Percentiles rank a stretch among this genome's conserved stretches.
Evolutionary conservation across 192 early-diverging fungal species (phyloP).

Genomic region (Ambispora gerdemannii): DNA sequence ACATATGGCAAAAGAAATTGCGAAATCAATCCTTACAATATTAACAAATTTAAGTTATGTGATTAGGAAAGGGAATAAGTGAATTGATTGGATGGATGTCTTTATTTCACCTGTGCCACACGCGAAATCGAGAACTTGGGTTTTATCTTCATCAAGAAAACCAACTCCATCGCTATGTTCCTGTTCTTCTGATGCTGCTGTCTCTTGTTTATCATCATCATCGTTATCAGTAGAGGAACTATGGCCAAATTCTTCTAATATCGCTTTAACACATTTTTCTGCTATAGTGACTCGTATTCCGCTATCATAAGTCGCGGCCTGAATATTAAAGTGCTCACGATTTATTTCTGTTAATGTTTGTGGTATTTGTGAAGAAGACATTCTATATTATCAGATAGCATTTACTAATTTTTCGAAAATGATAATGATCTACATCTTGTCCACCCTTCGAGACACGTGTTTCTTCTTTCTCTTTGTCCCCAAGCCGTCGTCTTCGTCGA

Average conservation of each 20-base stretch:
- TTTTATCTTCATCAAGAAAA: constrained; percentile 3
- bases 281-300: background rate
- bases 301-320: background rate
- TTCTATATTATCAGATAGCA: no score
- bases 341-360: background rate
- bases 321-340: background rate
- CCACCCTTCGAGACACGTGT: no score
- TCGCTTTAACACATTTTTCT: constrained; percentile 23
- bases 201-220: no score
- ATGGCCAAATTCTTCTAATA: background rate
- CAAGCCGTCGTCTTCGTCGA: no score
- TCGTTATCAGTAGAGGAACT: background rate
- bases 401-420: no score
- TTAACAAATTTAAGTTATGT: background rate
- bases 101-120: constrained; percentile 24
- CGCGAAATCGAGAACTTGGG: constrained; percentile 26
- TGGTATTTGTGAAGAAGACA: no score
- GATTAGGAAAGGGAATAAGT: background rate
- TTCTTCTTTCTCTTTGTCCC: no score
- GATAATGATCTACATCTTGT: no score
- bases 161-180: background rate
- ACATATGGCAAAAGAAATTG: constrained; percentile 6
- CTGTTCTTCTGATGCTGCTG: background rate
- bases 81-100: background rate
- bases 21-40: constrained; percentile 20